Evolutionary conservation across 148 eudicot genomes (phyloP), one percentile per base, ranked within the genome.

Genomic region (Polygonum aviculare): DNA sequence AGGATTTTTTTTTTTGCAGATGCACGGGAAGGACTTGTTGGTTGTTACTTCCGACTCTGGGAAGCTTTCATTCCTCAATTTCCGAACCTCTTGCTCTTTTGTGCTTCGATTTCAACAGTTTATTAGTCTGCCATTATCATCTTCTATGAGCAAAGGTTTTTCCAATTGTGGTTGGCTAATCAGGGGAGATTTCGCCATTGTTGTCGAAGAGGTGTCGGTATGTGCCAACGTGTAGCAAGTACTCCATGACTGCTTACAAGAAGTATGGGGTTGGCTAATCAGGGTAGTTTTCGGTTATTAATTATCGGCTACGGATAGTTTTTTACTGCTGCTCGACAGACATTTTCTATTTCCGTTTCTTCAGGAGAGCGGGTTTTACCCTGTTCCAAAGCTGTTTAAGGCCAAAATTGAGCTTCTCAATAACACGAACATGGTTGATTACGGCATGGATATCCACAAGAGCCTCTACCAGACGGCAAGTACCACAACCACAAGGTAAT

Each of bases 391-490:
- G 67, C 93, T 95, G 2, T 80, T 95, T 16, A 90, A 90, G 76
- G 89, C 86, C 12, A 95, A 95, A 81, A 92, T 95, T 74, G 88
- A 90, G 38, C 92, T 95, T 3, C 91, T 95, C 8, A 95, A 90
- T 77, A 82, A 89, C 49, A 95, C 98, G 12, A 95, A 90, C 77
- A 92, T 95, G 97, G 98, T 95, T 19, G 98, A 95, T 75, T 95
- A 95, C 69, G 97, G 96, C 75, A 92, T 95, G 98, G 98, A 95
- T 38, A 95, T 95, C 49, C 96, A 95, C 82, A 95, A 95, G 77
- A 88, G 91, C 16, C 94, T 95, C 41, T 90, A 95, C 57, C 90
- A 83, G 50, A 83, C 7, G 96, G 5, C 93, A 95, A 12, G 97
- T 92, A 19, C 97, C 98, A 10, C 94, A 90, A 19, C 97, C 98